A percentile compares a stretch with the other conserved stretches of the same genome.
Conservation (phyloP, 1,139 yeast species). For the Taphrina confusa region DNA sequence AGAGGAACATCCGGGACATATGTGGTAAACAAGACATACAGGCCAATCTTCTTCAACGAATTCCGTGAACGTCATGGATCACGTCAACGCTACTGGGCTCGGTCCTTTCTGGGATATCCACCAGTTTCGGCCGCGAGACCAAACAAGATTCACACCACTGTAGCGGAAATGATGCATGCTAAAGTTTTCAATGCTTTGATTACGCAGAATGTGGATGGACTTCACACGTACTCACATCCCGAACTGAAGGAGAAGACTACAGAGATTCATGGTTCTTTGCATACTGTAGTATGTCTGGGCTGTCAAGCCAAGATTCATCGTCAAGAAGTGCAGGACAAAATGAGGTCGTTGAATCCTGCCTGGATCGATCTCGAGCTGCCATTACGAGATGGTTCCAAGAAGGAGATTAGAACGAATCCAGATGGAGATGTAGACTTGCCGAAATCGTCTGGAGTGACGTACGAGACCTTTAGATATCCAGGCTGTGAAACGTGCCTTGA, state of each 20-base stretch:
- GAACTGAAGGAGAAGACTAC: slow-evolving; percentile 39
- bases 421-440: slow-evolving; percentile 43
- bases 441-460: slow-evolving; percentile 33
- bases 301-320: slow-evolving; percentile 39
- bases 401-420: slow-evolving; percentile 40
- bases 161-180: slow-evolving; percentile 38
- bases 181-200: slow-evolving; percentile 38
- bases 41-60: slow-evolving; percentile 43
- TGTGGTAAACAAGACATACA: slow-evolving; percentile 41
- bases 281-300: slow-evolving; percentile 40
- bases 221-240: slow-evolving; percentile 38
- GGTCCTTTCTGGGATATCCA: slow-evolving; percentile 42
- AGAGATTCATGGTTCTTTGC: slow-evolving; percentile 42
- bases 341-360: slow-evolving; percentile 40
- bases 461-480: slow-evolving; percentile 42
- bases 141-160: slow-evolving; percentile 39
- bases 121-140: slow-evolving; percentile 40
- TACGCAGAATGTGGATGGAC: slow-evolving; percentile 43
- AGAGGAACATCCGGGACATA: slow-evolving; percentile 48
- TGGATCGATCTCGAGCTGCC: slow-evolving; percentile 39
- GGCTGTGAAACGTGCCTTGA: slow-evolving; percentile 40
- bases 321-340: slow-evolving; percentile 38
- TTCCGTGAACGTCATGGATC: slow-evolving; percentile 39
- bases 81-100: slow-evolving; percentile 44
- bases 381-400: slow-evolving; percentile 24